Evolutionary conservation across 805 yeast species (phyloP).

Genomic region (Clavispora vitiphila): DNA sequence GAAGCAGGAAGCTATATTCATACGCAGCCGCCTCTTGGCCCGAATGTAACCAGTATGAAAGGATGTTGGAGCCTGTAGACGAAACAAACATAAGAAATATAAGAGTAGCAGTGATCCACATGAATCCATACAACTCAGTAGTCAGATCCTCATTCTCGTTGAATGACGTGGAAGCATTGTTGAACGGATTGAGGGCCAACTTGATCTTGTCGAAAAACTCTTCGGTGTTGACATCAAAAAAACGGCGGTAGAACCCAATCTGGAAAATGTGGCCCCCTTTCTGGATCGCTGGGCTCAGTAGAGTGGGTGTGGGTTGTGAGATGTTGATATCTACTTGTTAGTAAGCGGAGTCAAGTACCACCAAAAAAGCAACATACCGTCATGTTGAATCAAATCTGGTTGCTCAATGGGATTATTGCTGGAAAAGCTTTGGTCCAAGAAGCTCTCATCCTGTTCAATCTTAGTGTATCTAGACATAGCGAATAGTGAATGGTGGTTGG

Average conservation of each 20-base stretch:
- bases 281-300: not conserved
- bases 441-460: not conserved
- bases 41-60: slow-evolving; percentile 52
- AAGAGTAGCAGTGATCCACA: slow-evolving; percentile 87
- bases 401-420: slow-evolving; percentile 7
- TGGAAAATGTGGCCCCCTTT: slow-evolving; percentile 33
- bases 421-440: not conserved
- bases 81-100: slow-evolving; percentile 71
- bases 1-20: slow-evolving; percentile 53
- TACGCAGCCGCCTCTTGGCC: slow-evolving; percentile 38
- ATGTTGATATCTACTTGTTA: slow-evolving; percentile 3
- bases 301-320: not conserved
- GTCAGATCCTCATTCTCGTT: slow-evolving; percentile 24
- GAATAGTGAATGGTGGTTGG: not conserved
- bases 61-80: slow-evolving; percentile 60
- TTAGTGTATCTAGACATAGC: slow-evolving; percentile 1
- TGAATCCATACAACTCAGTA: slow-evolving; percentile 76
- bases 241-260: slow-evolving; percentile 55
- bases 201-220: slow-evolving; percentile 54
- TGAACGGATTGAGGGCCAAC: slow-evolving; percentile 54
- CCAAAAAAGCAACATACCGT: slow-evolving; percentile 15
- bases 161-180: slow-evolving; percentile 17
- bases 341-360: too few relatives aligned
- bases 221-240: slow-evolving; percentile 63
- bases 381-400: slow-evolving; percentile 19